Conservation (phyloP, 2,329 filamentous ascomycete genomes). For the Verticillium longisporum region DNA sequence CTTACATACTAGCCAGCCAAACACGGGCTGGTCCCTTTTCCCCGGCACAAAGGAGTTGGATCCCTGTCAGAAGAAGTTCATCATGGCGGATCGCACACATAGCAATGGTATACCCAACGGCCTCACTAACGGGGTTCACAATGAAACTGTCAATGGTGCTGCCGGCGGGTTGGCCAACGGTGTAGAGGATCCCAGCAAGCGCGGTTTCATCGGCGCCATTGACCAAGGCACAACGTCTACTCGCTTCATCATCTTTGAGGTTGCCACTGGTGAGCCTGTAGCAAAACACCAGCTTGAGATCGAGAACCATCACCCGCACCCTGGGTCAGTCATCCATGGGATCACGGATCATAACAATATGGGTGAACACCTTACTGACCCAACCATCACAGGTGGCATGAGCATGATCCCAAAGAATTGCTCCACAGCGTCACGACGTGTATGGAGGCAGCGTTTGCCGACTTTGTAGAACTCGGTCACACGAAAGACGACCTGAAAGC, state of each 20-base stretch:
- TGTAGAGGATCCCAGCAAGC: neutral
- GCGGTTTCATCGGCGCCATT: neutral
- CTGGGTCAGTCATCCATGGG: neutral
- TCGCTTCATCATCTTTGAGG: neutral
- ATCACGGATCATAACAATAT: too few relatives aligned
- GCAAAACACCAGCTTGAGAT: neutral
- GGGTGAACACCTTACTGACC: neutral
- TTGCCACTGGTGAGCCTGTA: neutral
- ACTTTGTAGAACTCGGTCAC: conserved; percentile 66
- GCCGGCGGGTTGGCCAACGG: neutral
- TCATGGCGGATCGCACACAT: neutral
- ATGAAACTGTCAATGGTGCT: neutral
- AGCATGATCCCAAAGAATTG: conserved; percentile 77
- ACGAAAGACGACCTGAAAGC: conserved; percentile 62
- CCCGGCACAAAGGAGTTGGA: neutral
- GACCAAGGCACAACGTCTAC: neutral
- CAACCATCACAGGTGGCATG: conserved; percentile 63
- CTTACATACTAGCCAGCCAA: neutral
- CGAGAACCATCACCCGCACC: neutral
- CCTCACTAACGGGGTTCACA: neutral
- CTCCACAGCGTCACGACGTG: conserved; percentile 70
- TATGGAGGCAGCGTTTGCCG: conserved; percentile 67
- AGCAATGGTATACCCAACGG: neutral
- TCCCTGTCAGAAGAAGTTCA: neutral
- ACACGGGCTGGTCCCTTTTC: neutral